These are phyloP conservation scores for Talaromyces nanjingensis DNA, from an alignment of 495 filamentous ascomycete genomes.

Conservation along the genomic window DNA sequence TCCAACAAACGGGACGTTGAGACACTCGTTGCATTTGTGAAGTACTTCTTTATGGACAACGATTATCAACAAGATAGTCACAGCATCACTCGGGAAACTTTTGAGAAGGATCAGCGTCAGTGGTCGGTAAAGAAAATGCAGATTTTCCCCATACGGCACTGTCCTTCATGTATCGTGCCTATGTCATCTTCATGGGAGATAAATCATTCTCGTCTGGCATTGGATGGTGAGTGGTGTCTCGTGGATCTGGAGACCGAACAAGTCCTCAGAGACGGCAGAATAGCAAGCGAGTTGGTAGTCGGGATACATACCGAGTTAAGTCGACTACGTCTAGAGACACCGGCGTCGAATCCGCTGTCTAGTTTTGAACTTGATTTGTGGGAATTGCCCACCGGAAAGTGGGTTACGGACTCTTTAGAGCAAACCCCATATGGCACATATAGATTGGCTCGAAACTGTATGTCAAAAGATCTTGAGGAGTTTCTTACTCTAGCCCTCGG, in stretches of 20 bases:
- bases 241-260: conserved; percentile 23
- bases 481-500: conserved; percentile 3
- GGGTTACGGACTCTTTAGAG: conserved; percentile 7
- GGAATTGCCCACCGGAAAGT: conserved; percentile 4
- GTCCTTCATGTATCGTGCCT: conserved; percentile 59
- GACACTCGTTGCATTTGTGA: conserved; percentile 48
- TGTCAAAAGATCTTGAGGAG: neutral
- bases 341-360: neutral
- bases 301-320: neutral
- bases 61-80: neutral
- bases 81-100: neutral
- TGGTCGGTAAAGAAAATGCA: conserved; percentile 19
- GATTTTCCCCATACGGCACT: conserved; percentile 69
- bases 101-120: neutral
- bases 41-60: conserved; percentile 38
- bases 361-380: neutral
- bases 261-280: neutral
- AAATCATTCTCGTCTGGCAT: conserved; percentile 61
- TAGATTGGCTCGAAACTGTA: neutral
- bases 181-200: conserved; percentile 54
- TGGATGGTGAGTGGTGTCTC: conserved; percentile 83
- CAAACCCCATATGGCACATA: neutral
- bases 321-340: neutral
- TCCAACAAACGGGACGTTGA: conserved; percentile 56
- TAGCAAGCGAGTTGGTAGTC: neutral